A percentile compares a stretch with the other conserved stretches of the same genome.
phyloP scores from a whole-genome alignment of 73 alveolate genomes.

The Paramecium caudatum region DNA sequence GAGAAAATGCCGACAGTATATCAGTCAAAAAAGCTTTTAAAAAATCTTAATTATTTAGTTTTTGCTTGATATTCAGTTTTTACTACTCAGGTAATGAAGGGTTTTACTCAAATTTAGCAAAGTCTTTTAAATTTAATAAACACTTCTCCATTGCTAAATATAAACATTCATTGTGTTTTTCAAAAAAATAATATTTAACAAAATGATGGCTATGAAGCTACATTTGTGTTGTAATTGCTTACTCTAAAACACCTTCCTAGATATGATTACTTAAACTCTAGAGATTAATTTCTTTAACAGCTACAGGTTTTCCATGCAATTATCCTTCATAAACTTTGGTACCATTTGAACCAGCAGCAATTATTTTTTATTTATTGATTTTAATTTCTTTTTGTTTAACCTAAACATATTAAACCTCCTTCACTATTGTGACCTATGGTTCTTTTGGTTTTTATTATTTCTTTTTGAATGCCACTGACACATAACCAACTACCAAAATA shows the following conservation, averaged over 20 bases:
- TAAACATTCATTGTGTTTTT: slow-evolving; percentile 79
- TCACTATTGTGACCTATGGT: too few relatives aligned
- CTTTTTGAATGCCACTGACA: too few relatives aligned
- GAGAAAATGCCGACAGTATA: slow-evolving; percentile 82
- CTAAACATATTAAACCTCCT: too few relatives aligned
- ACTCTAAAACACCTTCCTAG: slow-evolving; percentile 72
- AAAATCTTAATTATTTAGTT: slow-evolving; percentile 7
- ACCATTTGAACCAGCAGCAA: slow-evolving; percentile 82
- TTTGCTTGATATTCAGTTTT: slow-evolving; percentile 12
- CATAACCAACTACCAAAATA: not conserved
- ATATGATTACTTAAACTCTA: slow-evolving; percentile 64
- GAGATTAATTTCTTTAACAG: slow-evolving; percentile 80
- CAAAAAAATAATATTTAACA: slow-evolving; percentile 76
- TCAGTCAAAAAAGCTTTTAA: slow-evolving; percentile 78
- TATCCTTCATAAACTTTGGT: slow-evolving; percentile 83
- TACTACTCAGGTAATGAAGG: not conserved
- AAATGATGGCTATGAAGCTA: slow-evolving; percentile 73
- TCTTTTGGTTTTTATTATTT: too few relatives aligned
- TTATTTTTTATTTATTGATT: slow-evolving; percentile 33
- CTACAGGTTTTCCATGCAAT: slow-evolving; percentile 76
- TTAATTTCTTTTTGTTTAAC: slow-evolving; percentile 16
- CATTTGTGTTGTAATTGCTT: slow-evolving; percentile 76
- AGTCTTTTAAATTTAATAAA: slow-evolving; percentile 74
- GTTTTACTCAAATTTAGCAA: not conserved
- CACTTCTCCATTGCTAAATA: slow-evolving; percentile 83